phyloP scores from a whole-genome alignment of 2,329 filamentous ascomycete species.

The Neonectria magnoliae region DNA sequence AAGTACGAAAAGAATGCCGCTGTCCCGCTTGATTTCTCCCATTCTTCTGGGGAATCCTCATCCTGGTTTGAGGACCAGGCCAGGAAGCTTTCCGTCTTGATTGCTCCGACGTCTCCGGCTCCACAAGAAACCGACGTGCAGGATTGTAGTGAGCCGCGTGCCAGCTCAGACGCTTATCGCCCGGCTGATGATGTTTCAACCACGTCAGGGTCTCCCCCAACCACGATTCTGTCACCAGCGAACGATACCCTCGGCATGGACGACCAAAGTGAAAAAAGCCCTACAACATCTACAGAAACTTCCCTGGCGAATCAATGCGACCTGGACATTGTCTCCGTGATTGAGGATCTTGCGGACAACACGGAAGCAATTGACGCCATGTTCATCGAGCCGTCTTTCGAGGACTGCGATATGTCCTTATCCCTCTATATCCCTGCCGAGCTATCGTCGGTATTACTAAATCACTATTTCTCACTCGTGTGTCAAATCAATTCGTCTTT shows the following conservation, averaged over 20 bases:
- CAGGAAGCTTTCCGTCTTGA: not conserved
- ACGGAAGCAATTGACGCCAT: not conserved
- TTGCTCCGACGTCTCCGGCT: not conserved
- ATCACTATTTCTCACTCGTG: constrained; percentile 27
- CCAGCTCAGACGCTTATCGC: not conserved
- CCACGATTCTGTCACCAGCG: not conserved
- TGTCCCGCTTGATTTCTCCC: fast-evolving
- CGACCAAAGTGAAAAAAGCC: not conserved
- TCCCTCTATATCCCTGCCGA: not conserved
- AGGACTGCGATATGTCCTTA: not conserved
- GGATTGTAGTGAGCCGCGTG: not conserved
- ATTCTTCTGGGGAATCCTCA: not conserved
- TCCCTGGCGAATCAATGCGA: not conserved
- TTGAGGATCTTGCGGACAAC: not conserved
- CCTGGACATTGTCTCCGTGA: no score
- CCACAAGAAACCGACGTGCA: not conserved
- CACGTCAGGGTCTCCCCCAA: not conserved
- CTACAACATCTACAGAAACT: not conserved
- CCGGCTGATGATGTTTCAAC: not conserved
- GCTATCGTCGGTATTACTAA: constrained; percentile 14
- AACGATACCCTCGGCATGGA: not conserved
- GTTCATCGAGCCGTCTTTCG: not conserved
- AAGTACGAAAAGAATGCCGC: constrained; percentile 27
- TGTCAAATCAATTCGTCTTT: constrained; percentile 27
- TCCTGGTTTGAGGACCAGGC: not conserved